phyloP scores from a whole-genome alignment of 352 stramenopile species.

The Phytophthora aleatoria region DNA sequence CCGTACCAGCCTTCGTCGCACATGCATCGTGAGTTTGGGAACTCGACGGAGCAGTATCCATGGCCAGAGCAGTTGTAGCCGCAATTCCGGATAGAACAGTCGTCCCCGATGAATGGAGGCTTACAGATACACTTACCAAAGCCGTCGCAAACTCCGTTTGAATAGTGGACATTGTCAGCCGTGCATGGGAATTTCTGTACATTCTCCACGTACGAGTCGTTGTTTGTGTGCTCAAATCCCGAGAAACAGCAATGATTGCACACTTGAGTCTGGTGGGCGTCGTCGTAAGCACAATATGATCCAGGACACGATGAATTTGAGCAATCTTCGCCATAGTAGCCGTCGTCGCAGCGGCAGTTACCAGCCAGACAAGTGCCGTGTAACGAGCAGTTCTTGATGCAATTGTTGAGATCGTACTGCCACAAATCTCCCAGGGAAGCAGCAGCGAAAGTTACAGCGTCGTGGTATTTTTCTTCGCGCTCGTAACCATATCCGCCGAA shows the following conservation, averaged over 20 bases:
- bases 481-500: conserved; percentile 90
- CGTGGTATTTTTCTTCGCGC: conserved; percentile 62
- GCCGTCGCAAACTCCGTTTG: conserved; percentile 95
- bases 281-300: conserved; percentile 93
- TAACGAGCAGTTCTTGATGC: conserved; percentile 93
- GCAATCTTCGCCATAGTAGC: conserved; percentile 97
- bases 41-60: conserved; percentile 96
- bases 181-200: conserved; percentile 92
- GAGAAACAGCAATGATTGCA: conserved; percentile 96
- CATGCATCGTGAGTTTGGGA: conserved; percentile 94
- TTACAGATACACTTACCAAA: conserved; percentile 96
- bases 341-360: conserved; percentile 93
- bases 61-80: conserved; percentile 90
- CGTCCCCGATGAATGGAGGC: conserved; percentile 91
- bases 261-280: conserved; percentile 77
- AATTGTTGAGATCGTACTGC: conserved; percentile 91
- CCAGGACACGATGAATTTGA: conserved; percentile 95
- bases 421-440: conserved; percentile 88
- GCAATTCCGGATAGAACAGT: conserved; percentile 95
- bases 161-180: conserved; percentile 84
- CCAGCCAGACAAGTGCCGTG: conserved; percentile 92
- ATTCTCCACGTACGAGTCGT: conserved; percentile 91
- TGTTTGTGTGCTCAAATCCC: conserved; percentile 81
- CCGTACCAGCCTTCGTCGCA: conserved; percentile 96
- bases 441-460: conserved; percentile 57